Conservation (phyloP, 352 stramenopile genomes). For the Phytophthora tubulina region DNA sequence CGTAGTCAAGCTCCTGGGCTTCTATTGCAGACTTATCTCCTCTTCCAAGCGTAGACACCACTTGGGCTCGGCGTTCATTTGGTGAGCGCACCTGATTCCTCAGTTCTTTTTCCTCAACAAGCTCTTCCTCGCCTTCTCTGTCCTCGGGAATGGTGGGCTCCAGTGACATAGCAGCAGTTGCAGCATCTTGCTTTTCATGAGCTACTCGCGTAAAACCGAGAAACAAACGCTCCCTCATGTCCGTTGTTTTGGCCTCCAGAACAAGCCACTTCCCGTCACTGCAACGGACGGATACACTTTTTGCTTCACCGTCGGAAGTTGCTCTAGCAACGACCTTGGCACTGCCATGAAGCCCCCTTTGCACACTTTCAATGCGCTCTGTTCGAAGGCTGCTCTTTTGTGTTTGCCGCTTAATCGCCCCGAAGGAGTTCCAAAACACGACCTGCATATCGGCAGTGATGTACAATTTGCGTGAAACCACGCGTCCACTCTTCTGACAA, state of each 20-base stretch:
- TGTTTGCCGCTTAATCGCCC: slow-evolving; percentile 50
- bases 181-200: slow-evolving; percentile 48
- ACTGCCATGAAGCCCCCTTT: slow-evolving; percentile 56
- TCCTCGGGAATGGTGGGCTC: slow-evolving; percentile 4
- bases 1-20: slow-evolving; percentile 9
- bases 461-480: slow-evolving; percentile 70
- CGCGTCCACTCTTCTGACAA: slow-evolving; percentile 66
- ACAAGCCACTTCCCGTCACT: slow-evolving; percentile 60
- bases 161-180: background rate
- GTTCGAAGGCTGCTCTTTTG: slow-evolving; percentile 65
- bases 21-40: background rate
- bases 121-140: slow-evolving; percentile 10
- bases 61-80: background rate
- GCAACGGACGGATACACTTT: slow-evolving; percentile 61
- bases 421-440: slow-evolving; percentile 68
- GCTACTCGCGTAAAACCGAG: slow-evolving; percentile 62
- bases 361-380: slow-evolving; percentile 54
- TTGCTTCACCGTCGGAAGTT: slow-evolving; percentile 17
- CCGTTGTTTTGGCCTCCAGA: slow-evolving; percentile 63
- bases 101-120: background rate
- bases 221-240: slow-evolving; percentile 54
- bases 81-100: background rate
- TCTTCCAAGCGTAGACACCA: background rate
- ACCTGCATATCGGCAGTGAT: slow-evolving; percentile 57
- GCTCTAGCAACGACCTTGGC: slow-evolving; percentile 18